phyloP scores from a whole-genome alignment of 2,329 filamentous ascomycete genomes.

The Teratosphaeria zuluensis region DNA sequence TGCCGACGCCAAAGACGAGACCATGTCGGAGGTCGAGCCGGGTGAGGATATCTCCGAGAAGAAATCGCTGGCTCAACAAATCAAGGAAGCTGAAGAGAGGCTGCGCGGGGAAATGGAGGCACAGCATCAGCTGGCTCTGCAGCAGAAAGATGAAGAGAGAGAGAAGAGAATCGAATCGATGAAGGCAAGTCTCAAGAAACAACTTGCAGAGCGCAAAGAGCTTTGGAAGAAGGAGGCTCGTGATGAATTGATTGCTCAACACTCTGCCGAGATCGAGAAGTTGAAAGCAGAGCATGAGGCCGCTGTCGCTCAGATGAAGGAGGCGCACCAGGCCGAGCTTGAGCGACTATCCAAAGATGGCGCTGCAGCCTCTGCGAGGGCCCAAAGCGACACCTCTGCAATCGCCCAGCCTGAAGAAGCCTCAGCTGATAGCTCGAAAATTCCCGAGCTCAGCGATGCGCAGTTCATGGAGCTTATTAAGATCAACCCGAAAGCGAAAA shows the following conservation, averaged over 20 bases:
- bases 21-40: neutral
- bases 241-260: constrained; percentile 28
- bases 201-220: constrained; percentile 44
- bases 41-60: constrained; percentile 33
- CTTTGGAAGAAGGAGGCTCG: constrained; percentile 28
- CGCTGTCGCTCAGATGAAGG: constrained; percentile 31
- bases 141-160: constrained; percentile 40
- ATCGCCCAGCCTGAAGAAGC: neutral
- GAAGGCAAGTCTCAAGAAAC: constrained; percentile 58
- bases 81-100: constrained; percentile 33
- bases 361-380: constrained; percentile 28
- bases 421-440: constrained; percentile 10
- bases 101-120: constrained; percentile 29
- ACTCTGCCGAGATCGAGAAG: constrained; percentile 41
- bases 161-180: constrained; percentile 57
- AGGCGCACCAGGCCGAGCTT: constrained; percentile 28
- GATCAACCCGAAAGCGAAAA: constrained; percentile 40
- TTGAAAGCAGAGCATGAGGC: constrained; percentile 38
- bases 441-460: constrained; percentile 24
- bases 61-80: constrained; percentile 24
- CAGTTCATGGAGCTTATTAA: constrained; percentile 42
- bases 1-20: neutral
- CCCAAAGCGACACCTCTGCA: constrained; percentile 8
- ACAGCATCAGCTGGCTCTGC: constrained; percentile 27
- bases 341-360: constrained; percentile 27